Evolutionary conservation across 495 filamentous ascomycete genomes (phyloP), one percentile per base, ranked within the genome.

Genomic region (Aspergillus coremiiformis): DNA sequence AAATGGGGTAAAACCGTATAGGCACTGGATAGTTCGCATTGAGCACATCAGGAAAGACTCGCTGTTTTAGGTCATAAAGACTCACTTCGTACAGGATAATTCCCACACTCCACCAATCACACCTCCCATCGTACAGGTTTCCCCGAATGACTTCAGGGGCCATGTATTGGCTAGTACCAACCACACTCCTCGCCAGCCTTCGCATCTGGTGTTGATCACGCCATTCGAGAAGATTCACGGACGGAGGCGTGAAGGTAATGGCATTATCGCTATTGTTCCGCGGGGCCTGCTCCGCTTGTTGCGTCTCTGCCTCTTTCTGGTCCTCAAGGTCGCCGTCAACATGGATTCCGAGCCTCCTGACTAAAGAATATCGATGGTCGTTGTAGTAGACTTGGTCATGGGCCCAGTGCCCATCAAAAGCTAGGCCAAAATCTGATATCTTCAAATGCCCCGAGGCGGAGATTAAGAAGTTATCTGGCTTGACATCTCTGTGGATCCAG

Each of bases 81-180:
- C 67, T 58, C 54, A 84, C 84, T 70, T 97, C 91, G 54, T 86
- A 97, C 30, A 96, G 64, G 60, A 97, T 96, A 47, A 96, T 80
- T 23, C 89, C 92, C 53, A 95, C 78, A 66, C 90, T 96, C 92
- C 90, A 97, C 88, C 83, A 97, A 69, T 96, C 92, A 67, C 92
- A 96, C 53, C 92, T 74, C 21, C 85, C 92, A 73, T 97, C 92
- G 63, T 97, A 96, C 23, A 76, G 68, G 44, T 90, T 78, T 17
- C 89, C 92, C 52, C 82, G 74, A 51, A 96, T 83, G 24, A 97
- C 86, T 68, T 96, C 92, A 3, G 92, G 92, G 1, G 92, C 92
- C 92, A 95, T 95, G 68, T 96, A 97, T 67, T 96, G 92, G 63
- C 89, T 95, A 1, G 92, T 97, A 3, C 92, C 92, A 30, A 97